These are phyloP conservation scores for Xylaria sp. DNA, from an alignment of 2,329 filamentous ascomycete genomes.

Conservation along the genomic window DNA sequence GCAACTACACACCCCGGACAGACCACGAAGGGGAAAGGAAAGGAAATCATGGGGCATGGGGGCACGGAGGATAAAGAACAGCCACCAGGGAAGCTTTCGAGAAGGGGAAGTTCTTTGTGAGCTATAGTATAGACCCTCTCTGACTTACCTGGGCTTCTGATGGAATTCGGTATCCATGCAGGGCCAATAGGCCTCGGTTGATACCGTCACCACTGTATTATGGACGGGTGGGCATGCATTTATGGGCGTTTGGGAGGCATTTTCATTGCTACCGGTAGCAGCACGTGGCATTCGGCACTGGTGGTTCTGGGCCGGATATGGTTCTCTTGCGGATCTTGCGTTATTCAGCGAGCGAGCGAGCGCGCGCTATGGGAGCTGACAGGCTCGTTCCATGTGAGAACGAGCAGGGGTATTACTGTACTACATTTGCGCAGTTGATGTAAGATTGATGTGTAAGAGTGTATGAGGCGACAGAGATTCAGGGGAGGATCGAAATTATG, in stretches of 20 bases:
- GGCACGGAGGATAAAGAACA: slow-evolving; percentile 42
- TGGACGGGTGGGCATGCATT: slow-evolving; percentile 14
- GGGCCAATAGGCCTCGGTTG: neutral
- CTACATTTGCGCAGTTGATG: slow-evolving; percentile 3
- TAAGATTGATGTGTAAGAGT: slow-evolving; percentile 22
- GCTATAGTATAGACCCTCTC: neutral
- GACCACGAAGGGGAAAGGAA: slow-evolving; percentile 54
- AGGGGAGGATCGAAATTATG: no score
- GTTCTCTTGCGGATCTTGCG: neutral
- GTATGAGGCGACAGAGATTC: neutral
- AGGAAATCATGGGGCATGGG: slow-evolving; percentile 48
- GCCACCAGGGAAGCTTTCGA: slow-evolving; percentile 38
- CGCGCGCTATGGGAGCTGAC: no score
- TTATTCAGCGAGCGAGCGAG: neutral
- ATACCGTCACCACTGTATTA: neutral
- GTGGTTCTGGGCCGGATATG: neutral
- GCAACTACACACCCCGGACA: slow-evolving; percentile 33
- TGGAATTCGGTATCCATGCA: neutral
- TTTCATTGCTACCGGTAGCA: slow-evolving; percentile 11
- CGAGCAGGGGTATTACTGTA: neutral
- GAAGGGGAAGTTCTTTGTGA: slow-evolving; percentile 52
- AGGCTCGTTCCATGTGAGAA: no score
- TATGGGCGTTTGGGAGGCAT: slow-evolving; percentile 19
- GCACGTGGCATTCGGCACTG: slow-evolving; percentile 15
- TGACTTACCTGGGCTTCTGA: neutral